Evolutionary conservation across 2,329 filamentous ascomycete genomes (phyloP), one percentile per base, ranked within the genome.

Genomic region (Venturia carpophila): DNA sequence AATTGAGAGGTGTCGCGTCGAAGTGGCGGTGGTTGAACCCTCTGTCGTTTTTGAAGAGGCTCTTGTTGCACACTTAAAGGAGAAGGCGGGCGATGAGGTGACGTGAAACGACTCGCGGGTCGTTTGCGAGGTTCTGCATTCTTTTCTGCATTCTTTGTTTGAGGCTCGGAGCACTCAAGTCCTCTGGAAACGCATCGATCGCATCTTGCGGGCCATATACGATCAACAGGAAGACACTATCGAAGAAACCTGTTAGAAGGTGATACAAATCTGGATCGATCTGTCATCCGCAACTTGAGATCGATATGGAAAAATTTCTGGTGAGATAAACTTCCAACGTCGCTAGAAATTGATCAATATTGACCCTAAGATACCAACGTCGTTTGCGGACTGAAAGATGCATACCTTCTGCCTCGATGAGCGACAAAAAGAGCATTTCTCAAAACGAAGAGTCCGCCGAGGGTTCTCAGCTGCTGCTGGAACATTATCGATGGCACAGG

Each of bases 211-310:
- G 60, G 60, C 37, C 30, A 62, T 30, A 62, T 62, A 19, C 60
- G 60, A 15, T 62, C 60, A 47, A 62, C 60, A 3, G 60, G 60
- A 27, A 62, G 37, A 27, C 60, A 62, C 60, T 62, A 15, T 62
- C 30, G 30, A 34, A 34, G 30, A 6, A 34, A 34, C 6, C 30
- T 34, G 30, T 34, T 6, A 34, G 30, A 34, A 34, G 30, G 30
- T 34, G 30, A 34, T 6, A 34, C 6, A 34, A 34, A 34, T 34
- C 30, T 34, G 3, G 6, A 34, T 3, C 30, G 30, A 34, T 34
- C 6, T 34, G 3, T 6, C 30, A 34, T 34, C 30, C 30, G 30
- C 30, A 34, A 34, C 30, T 34, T 34, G 6, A 34, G 30, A 34
- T 34, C 6, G 30, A 34, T 34, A 34, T 34, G 3, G 30, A 34